Conservation (phyloP, 202 grass and related monocot genomes). For the Zoysia matrella region DNA sequence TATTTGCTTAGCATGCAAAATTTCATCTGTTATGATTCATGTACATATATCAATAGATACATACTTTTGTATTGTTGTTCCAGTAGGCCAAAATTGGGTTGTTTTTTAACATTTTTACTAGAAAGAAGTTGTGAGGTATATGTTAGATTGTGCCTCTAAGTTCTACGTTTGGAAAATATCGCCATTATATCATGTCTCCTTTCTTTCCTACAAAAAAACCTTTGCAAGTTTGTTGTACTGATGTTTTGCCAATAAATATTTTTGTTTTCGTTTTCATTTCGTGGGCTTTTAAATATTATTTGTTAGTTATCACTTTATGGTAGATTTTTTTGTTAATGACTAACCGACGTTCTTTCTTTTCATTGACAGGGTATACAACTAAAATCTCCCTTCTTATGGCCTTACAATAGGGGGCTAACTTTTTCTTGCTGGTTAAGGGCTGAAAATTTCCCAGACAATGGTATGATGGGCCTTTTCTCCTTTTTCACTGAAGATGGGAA, state of each 20-base stretch:
- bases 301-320: background rate
- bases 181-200: background rate
- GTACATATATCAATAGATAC: background rate
- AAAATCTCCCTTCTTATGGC: constrained; percentile 91
- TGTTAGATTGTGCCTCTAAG: background rate
- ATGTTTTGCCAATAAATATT: background rate
- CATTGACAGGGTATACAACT: constrained; percentile 80
- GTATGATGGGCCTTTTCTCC: constrained; percentile 96
- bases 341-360: constrained; percentile 27
- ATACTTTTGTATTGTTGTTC: background rate
- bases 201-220: background rate
- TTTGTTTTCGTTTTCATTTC: constrained; percentile 1
- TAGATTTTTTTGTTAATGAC: constrained; percentile 26
- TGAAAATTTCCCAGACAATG: constrained; percentile 81
- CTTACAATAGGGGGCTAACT: constrained; percentile 85
- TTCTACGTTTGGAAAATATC: background rate
- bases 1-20: constrained; percentile 2
- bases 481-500: constrained; percentile 93
- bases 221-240: background rate
- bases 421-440: constrained; percentile 97
- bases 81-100: background rate
- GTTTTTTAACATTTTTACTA: background rate
- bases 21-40: background rate
- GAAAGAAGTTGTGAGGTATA: background rate
- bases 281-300: constrained; percentile 1